Evolutionary conservation across 352 stramenopile genomes (phyloP).

Genomic region (Phytophthora aleatoria): DNA sequence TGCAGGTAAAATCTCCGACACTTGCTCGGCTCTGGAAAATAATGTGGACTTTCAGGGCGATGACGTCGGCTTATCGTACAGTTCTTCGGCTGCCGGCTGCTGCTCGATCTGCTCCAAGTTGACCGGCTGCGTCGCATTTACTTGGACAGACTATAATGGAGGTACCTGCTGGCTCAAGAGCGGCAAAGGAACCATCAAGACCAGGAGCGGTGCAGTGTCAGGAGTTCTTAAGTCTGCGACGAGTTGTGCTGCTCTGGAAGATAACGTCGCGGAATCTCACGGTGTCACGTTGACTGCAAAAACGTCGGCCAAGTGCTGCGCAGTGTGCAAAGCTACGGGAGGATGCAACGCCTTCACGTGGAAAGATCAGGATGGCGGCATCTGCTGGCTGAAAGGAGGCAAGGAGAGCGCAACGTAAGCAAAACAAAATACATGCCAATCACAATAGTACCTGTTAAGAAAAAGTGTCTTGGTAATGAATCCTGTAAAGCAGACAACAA

Average conservation of each 20-base stretch:
- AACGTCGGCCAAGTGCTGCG: constrained; percentile 38
- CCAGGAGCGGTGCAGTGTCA: constrained; percentile 19
- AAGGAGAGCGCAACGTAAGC: constrained; percentile 32
- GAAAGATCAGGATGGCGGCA: constrained; percentile 51
- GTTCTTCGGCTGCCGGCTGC: constrained; percentile 37
- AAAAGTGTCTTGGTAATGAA: constrained; percentile 15
- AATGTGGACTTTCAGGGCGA: constrained; percentile 52
- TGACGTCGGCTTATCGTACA: constrained; percentile 37
- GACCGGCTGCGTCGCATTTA: constrained; percentile 44
- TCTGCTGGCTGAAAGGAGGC: constrained; percentile 61
- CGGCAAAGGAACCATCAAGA: constrained; percentile 15
- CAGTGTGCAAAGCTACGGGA: constrained; percentile 30
- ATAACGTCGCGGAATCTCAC: constrained; percentile 34
- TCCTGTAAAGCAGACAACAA: constrained; percentile 1
- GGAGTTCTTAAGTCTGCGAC: constrained; percentile 21
- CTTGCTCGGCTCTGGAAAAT: constrained; percentile 35
- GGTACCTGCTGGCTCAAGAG: constrained; percentile 41
- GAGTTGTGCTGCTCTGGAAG: constrained; percentile 17
- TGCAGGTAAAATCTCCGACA: constrained; percentile 11
- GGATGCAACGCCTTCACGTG: constrained; percentile 59
- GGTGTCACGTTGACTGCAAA: constrained; percentile 19
- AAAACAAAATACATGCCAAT: constrained; percentile 24
- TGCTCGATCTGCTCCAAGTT: constrained; percentile 38
- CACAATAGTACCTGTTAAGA: constrained; percentile 37
- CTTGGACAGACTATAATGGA: constrained; percentile 52